Base-by-base conservation (phyloP, 75 land plant genomes). In the Azolla pinnata region DNA sequence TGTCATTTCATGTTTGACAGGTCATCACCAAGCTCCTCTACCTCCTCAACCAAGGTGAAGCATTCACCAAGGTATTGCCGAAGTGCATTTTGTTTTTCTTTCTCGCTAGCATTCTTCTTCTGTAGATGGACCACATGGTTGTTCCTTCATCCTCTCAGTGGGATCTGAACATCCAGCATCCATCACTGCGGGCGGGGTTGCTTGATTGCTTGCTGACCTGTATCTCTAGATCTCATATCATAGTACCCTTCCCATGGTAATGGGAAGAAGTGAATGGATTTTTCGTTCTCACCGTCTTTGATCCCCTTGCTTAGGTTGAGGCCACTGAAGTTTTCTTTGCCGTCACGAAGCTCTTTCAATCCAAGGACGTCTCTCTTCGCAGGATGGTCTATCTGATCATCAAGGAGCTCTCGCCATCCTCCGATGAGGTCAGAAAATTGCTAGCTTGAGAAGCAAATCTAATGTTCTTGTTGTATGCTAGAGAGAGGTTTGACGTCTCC, bases 381-480 rank as follows among this genome's bases (percentile, higher is more conserved):
- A 84, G 97, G 64, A 85, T 92, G 97, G 95, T 92, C 23, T 92
- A 92, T 71, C 44, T 92, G 49, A 85, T 92, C 64, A 92, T 92
- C 79, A 92, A 92, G 62, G 97, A 88, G 62, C 74, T 92, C 34
- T 82, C 96, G 58, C 96, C 97, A 5, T 92, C 96, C 47, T 61
- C 82, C 9, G 96, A 88, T 72, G 97, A 92, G 95, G 97, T 91
- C 12, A 32, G n/a, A 29, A 20, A 49, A 50, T 7, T 7, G 24
- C 18, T 50, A 4, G 18, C 53, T 9, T 50, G 19, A 50, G n/a
- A n/a, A n/a, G n/a, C n/a, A n/a, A n/a, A n/a, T n/a, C n/a, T n/a
- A n/a, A n/a, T n/a, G n/a, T n/a, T n/a, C n/a, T n/a, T n/a, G n/a
- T n/a, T n/a, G n/a, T n/a, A n/a, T n/a, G n/a, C n/a, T n/a, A n/a